Conservation (phyloP, 1,139 yeast genomes). For the Pichia cactophila region DNA sequence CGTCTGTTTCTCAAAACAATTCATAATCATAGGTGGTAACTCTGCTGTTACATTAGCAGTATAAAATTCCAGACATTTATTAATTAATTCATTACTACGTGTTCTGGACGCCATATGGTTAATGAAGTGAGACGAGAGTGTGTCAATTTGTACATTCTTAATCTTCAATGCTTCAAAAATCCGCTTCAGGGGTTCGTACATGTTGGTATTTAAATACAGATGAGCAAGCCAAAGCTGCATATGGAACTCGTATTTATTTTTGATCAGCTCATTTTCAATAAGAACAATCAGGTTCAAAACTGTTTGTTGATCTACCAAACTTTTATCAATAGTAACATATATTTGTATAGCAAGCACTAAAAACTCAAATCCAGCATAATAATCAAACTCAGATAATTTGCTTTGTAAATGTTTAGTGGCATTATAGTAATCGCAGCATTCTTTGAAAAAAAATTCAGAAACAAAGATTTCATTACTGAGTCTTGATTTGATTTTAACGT, state of each 20-base stretch:
- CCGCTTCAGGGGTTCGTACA: constrained; percentile 40
- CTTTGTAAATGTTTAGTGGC: constrained; percentile 24
- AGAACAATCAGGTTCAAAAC: constrained; percentile 32
- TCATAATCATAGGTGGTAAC: constrained; percentile 36
- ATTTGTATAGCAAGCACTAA: constrained; percentile 42
- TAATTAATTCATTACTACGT: constrained; percentile 17
- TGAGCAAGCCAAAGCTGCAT: constrained; percentile 64
- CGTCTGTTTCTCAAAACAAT: constrained; percentile 47
- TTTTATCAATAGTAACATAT: constrained; percentile 15
- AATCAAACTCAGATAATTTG: constrained; percentile 48
- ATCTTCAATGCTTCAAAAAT: constrained; percentile 52
- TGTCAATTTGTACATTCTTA: constrained; percentile 75
- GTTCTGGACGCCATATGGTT: constrained; percentile 39
- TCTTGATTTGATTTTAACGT: constrained; percentile 37
- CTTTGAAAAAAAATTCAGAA: constrained; percentile 16
- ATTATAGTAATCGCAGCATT: constrained; percentile 18
- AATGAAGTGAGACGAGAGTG: constrained; percentile 51
- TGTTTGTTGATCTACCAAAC: constrained; percentile 16
- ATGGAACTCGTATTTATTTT: constrained; percentile 60
- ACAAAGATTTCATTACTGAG: constrained; percentile 17
- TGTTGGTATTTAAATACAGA: constrained; percentile 54
- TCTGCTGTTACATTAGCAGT: constrained; percentile 42
- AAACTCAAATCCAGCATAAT: constrained; percentile 59
- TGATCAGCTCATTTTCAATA: constrained; percentile 40
- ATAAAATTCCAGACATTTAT: constrained; percentile 36